Base-by-base conservation (phyloP, 2,329 filamentous ascomycete genomes). In the Gnomoniopsis sp. region DNA sequence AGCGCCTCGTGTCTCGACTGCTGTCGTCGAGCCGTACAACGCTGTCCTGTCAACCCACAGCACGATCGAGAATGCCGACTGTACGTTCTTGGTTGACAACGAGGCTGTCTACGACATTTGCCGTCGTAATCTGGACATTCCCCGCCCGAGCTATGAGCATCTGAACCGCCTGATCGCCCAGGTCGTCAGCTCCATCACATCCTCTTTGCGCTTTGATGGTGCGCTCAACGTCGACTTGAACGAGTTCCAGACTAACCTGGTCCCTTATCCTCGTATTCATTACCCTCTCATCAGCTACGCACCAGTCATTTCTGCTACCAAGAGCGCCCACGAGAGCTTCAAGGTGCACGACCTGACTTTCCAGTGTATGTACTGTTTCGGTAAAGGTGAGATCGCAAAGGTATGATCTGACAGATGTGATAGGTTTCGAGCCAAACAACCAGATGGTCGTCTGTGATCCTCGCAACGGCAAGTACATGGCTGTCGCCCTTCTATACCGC, bases 321-420 rank as follows among this genome's bases (percentile, higher is more conserved):
- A 90, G 83, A 91, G 88, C 74, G 84, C 87, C 50, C 90, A 95
- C 71, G 90, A 95, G 80, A 91, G 88, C 79, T 93, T 93, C 85
- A 91, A 91, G 81, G 88, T 92, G 57, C 83, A 86, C 63, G 91
- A 95, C 65, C 76, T 89, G 64, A 89, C 87, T 70, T 86, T 88
- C 77, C 86, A 89, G 74, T 89, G 87, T 89, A 79, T 70, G 83
- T 77, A 3, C 6, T 17, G 4, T 1, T 23, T 21, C 7, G 14
- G 3, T n/a, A 43, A 3, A 47, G 7, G 43, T 30, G 11, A 10
- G 47, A 6, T n/a, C 8, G 23, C 23, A 52, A 30, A 34, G 38
- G 33, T 7, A 26, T 43, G 2, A 41, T 49, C 58, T 11, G 50
- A 73, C 76, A 62, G 74, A 55, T 6, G 14, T 14, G 17, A 6